Base-by-base conservation (phyloP, 192 early-diverging fungal genomes). In the Coemansia reversa region DNA sequence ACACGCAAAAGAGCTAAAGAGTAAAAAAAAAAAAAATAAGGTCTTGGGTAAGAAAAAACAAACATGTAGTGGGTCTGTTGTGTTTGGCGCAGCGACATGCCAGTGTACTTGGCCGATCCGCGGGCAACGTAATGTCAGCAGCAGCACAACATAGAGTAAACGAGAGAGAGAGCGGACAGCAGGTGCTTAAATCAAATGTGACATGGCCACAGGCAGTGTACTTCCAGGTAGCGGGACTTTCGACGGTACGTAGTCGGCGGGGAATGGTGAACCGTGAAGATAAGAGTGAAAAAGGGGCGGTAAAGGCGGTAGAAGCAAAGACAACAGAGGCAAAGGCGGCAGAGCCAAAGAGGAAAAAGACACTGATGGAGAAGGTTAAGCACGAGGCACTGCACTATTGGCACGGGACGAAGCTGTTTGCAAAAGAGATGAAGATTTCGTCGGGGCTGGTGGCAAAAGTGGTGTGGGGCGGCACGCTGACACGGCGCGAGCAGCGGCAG, bases 321-420 rank as follows among this genome's bases (percentile, higher is more conserved):
- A 50, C 25, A 39, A 29, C 29, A n/a, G 52, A 45, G 47, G 39
- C 56, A 49, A 19, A 23, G 18, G n/a, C 25, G 39, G 29, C 29
- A 24, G 52, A 45, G 23, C 49, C 51, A 53, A 19, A 45, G 50
- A 60, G 54, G 33, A 90, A 88, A 55, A 90, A 87, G 66, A 85
- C 87, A 33, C 23, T 91, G 0, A 83, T 85, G 88, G 84, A 86
- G 54, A 77, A 89, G 55, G 85, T 96, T 70, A 96, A 97, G 81
- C 87, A 91, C 23, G 96, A 98, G 79, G 80, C 86, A 9, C 73
- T 87, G 52, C 96, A 97, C 76, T 92, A 93, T 81, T 96, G 93
- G 93, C 86, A 96, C 58, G 94, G 94, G 3, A 91, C 90, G 9
- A 94, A 94, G 78, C 84, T 98, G 14, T 76, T 98, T 51, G 92